Percentiles rank a stretch among this genome's conserved stretches.
These are phyloP conservation scores for Russula sp. DNA, from an alignment of 768 basidiomycete species.

Conservation along the genomic window DNA sequence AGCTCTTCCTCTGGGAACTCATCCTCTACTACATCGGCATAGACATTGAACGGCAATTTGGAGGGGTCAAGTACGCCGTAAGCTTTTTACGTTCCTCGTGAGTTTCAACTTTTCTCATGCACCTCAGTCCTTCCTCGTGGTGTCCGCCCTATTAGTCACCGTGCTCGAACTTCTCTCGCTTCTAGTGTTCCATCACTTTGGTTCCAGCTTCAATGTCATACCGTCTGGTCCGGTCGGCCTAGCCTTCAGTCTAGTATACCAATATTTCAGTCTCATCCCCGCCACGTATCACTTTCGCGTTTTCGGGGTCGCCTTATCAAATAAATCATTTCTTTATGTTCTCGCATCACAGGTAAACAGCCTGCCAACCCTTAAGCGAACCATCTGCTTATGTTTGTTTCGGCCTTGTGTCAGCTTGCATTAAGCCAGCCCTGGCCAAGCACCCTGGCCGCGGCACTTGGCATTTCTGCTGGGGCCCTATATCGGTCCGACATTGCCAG, in stretches of 20 bases:
- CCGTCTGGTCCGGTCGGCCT: slow-evolving; percentile 74
- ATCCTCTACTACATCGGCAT: slow-evolving; percentile 69
- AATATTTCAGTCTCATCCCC: slow-evolving; percentile 77
- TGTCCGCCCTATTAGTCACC: slow-evolving; percentile 64
- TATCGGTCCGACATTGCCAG: slow-evolving; percentile 82
- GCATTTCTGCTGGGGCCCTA: slow-evolving; percentile 66
- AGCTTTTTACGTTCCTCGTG: slow-evolving; percentile 33
- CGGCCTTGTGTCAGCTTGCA: slow-evolving; percentile 50
- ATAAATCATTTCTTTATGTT: slow-evolving; percentile 72
- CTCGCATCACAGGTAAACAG: slow-evolving; percentile 65
- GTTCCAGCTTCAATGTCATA: slow-evolving; percentile 58
- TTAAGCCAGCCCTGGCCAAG: slow-evolving; percentile 68
- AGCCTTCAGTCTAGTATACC: slow-evolving; percentile 78
- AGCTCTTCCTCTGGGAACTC: slow-evolving; percentile 74
- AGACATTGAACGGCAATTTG: slow-evolving; percentile 80
- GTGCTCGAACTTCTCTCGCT: slow-evolving; percentile 64
- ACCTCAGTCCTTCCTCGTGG: slow-evolving; percentile 69
- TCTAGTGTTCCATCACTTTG: slow-evolving; percentile 60
- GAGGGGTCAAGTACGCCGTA: slow-evolving; percentile 84
- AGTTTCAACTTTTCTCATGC: slow-evolving; percentile 20
- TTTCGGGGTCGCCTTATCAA: slow-evolving; percentile 68
- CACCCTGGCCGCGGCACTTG: slow-evolving; percentile 55
- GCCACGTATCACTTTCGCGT: slow-evolving; percentile 71
- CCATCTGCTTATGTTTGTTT: neutral
- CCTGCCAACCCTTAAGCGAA: neutral